These are phyloP conservation scores for Paraconiothyrium brasiliense DNA, from an alignment of 2,329 filamentous ascomycete genomes.

Conservation along the genomic window DNA sequence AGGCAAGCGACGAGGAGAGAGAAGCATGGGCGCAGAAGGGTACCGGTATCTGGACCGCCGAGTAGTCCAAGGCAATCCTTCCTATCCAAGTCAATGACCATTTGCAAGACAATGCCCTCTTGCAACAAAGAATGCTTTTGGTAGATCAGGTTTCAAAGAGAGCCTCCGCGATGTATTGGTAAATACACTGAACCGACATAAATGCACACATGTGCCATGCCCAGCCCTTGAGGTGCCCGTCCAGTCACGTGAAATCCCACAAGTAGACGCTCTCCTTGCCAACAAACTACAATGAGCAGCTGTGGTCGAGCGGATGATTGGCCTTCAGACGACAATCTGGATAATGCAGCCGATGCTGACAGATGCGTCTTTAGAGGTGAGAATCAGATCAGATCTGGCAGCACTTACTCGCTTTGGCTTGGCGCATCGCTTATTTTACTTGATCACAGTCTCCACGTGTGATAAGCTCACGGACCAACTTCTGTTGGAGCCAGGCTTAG, in stretches of 20 bases:
- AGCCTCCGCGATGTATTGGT: too few species aligned
- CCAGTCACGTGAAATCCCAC: too few species aligned
- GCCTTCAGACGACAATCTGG: not conserved
- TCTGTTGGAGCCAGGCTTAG: not conserved
- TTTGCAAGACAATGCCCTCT: too few species aligned
- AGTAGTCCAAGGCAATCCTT: not conserved
- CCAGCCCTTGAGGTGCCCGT: too few species aligned
- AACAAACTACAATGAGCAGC: not conserved
- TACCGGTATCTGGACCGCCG: constrained; percentile 2
- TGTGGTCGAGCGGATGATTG: not conserved
- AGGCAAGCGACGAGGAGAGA: not conserved
- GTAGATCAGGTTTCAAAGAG: too few species aligned
- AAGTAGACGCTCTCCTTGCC: not conserved
- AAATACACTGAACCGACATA: not conserved
- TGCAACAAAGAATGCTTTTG: too few species aligned
- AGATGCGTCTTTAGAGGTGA: not conserved
- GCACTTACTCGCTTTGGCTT: not conserved
- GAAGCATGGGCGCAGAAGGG: not conserved
- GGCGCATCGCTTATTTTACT: not conserved
- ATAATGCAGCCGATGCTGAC: not conserved
- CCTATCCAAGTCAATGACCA: too few species aligned
- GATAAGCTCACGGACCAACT: not conserved
- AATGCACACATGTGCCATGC: not conserved
- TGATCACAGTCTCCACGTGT: not conserved
- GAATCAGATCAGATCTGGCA: not conserved